These are phyloP conservation scores for Ilyonectria destructans DNA, from an alignment of 2,329 filamentous ascomycete genomes.

Conservation along the genomic window DNA sequence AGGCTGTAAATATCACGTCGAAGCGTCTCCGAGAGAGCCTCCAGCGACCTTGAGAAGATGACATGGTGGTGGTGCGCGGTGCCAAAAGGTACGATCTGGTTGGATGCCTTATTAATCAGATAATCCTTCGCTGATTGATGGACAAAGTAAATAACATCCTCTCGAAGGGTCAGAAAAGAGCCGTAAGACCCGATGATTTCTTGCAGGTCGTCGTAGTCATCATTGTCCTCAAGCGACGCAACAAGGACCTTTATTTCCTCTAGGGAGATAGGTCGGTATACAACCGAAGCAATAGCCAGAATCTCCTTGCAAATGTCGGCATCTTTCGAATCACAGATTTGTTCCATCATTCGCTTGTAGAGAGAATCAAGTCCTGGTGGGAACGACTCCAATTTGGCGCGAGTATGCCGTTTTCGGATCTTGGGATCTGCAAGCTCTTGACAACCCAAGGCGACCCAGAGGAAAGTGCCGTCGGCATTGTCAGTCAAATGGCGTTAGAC, in stretches of 20 bases:
- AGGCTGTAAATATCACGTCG: slow-evolving; percentile 57
- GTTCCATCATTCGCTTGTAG: slow-evolving; percentile 57
- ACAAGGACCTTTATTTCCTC: slow-evolving; percentile 54
- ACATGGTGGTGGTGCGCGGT: slow-evolving; percentile 45
- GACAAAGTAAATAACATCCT: slow-evolving; percentile 54
- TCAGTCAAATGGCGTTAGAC: slow-evolving; percentile 38
- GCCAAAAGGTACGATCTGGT: slow-evolving; percentile 53
- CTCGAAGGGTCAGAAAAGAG: slow-evolving; percentile 57
- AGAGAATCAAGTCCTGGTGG: slow-evolving; percentile 55
- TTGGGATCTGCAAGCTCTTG: slow-evolving; percentile 27
- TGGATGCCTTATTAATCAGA: slow-evolving; percentile 48
- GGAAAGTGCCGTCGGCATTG: slow-evolving; percentile 57
- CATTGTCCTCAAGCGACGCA: no score
- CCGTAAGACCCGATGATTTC: slow-evolving; percentile 54
- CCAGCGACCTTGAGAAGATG: slow-evolving; percentile 56
- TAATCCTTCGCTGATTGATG: slow-evolving; percentile 63
- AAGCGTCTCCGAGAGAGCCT: slow-evolving; percentile 50
- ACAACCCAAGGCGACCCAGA: slow-evolving; percentile 45
- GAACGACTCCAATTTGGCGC: slow-evolving; percentile 44
- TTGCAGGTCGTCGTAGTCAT: no score
- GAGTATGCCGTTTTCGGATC: slow-evolving; percentile 24
- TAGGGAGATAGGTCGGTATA: slow-evolving; percentile 57
- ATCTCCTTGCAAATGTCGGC: slow-evolving; percentile 52
- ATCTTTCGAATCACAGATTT: slow-evolving; percentile 51
- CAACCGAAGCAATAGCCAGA: slow-evolving; percentile 50